Conservation (phyloP, 176 grass and related monocot genomes). For the Phyllostachys edulis region DNA sequence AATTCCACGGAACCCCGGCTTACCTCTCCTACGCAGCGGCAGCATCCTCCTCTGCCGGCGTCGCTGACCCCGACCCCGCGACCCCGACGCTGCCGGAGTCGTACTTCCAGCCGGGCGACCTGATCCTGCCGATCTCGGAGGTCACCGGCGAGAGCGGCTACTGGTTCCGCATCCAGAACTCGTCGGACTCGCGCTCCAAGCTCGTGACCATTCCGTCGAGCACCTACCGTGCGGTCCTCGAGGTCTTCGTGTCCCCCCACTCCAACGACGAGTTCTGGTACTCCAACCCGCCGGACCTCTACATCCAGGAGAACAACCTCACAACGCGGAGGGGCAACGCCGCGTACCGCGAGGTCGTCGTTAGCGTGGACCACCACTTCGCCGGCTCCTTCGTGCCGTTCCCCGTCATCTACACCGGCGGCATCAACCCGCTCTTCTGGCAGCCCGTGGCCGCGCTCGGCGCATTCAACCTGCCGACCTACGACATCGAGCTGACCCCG, state of each 20-base stretch:
- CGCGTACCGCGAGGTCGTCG: constrained; percentile 76
- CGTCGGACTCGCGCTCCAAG: constrained; percentile 39
- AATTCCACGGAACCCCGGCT: constrained; percentile 51
- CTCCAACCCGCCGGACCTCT: constrained; percentile 81
- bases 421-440: constrained; percentile 96
- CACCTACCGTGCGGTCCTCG: constrained; percentile 72
- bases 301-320: constrained; percentile 83
- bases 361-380: constrained; percentile 51
- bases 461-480: constrained; percentile 80
- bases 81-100: constrained; percentile 2
- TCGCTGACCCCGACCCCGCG: background rate
- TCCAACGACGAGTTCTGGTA: constrained; percentile 93
- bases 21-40: constrained; percentile 3
- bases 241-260: constrained; percentile 82
- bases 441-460: constrained; percentile 77
- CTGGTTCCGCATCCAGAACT: constrained; percentile 86
- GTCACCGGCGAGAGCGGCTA: constrained; percentile 40
- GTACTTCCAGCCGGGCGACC: constrained; percentile 55
- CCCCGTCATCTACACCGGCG: constrained; percentile 84
- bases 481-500: constrained; percentile 81
- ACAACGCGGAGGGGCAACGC: constrained; percentile 67
- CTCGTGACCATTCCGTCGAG: constrained; percentile 53
- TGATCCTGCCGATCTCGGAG: constrained; percentile 71
- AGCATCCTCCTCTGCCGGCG: background rate
- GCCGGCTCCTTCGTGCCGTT: constrained; percentile 82